Evolutionary conservation across 352 stramenopile genomes (phyloP), one percentile per base, ranked within the genome.

Genomic region (Globisporangium ultimum): DNA sequence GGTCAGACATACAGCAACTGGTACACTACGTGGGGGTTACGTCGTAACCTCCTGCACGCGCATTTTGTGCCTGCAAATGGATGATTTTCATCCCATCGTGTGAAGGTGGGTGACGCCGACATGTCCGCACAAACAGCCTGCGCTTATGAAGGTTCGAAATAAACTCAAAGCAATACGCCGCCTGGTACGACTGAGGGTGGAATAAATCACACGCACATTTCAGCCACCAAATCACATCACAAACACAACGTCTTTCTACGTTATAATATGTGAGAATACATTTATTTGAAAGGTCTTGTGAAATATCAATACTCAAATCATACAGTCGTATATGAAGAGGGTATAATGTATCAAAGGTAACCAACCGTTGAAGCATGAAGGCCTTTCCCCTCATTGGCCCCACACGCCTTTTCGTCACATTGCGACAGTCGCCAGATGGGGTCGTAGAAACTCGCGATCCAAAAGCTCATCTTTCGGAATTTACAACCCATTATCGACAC

Each of bases 211-310:
- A 3, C 11, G 17, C 28, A 1, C 5, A 10, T 24, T n/a, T n/a
- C 38, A 14, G 34, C 34, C n/a, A n/a, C n/a, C 50, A 21, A 56
- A 21, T 21, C 50, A 18, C 51, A 48, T 56, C 18, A 11, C 40
- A 21, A 13, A 13, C 9, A 38, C 51, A 47, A 34, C 12, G 15
- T 36, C 28, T 36, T 36, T 10, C 1, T 5, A 10, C 28, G 28
- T 6, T 10, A 36, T 36, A 36, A 36, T 36, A 6, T 5, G 24
- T 28, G 24, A 28, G 24, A 5, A 5, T 28, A 28, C 24, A 28
- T 5, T 28, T 5, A 28, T 28, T 28, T 28, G 5, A 28, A 22
- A 43, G 14, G 38, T 43, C 38, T 43, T 43, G 2, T 17, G 1
- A 12, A 17, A 43, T 17, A 43, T 43, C 2, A 43, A 43, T n/a